A percentile compares a stretch with the other conserved stretches of the same genome.
Evolutionary conservation across 192 early-diverging fungal genomes (phyloP).

Genomic region (Coemansia sp.): DNA sequence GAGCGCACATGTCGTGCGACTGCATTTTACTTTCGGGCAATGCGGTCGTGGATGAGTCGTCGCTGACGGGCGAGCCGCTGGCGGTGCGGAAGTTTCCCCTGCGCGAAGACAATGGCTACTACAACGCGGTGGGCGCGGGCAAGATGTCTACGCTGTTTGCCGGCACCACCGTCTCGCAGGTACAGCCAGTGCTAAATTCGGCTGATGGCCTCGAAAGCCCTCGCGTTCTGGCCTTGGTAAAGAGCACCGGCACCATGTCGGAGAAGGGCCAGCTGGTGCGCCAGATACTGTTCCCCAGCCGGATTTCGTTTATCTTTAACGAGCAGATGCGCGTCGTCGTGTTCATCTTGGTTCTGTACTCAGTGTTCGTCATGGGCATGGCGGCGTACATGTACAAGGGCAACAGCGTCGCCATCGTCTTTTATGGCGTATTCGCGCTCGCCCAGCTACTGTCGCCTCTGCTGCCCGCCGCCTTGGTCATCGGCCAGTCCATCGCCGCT

Average conservation of each 20-base stretch:
- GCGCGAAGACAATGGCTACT: constrained; percentile 55
- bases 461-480: constrained; percentile 64
- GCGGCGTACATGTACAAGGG: constrained; percentile 41
- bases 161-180: constrained; percentile 66
- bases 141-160: constrained; percentile 69
- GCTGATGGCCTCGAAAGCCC: constrained; percentile 38
- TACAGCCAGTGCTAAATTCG: constrained; percentile 13
- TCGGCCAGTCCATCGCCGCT: constrained; percentile 60
- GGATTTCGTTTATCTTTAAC: constrained; percentile 63
- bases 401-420: constrained; percentile 53
- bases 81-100: constrained; percentile 73
- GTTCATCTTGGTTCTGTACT: constrained; percentile 55
- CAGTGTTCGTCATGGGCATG: constrained; percentile 35
- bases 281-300: constrained; percentile 64
- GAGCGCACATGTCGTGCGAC: constrained; percentile 62
- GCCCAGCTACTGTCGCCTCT: constrained; percentile 61
- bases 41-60: constrained; percentile 70
- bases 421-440: constrained; percentile 63
- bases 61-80: constrained; percentile 74
- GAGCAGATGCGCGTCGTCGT: constrained; percentile 67
- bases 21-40: constrained; percentile 64
- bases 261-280: constrained; percentile 61
- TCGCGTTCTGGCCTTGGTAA: constrained; percentile 15
- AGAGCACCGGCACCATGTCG: constrained; percentile 55
- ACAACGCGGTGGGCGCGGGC: constrained; percentile 31